Conservation (phyloP, 768 basidiomycete species). For the Phylloporus arenicola region DNA sequence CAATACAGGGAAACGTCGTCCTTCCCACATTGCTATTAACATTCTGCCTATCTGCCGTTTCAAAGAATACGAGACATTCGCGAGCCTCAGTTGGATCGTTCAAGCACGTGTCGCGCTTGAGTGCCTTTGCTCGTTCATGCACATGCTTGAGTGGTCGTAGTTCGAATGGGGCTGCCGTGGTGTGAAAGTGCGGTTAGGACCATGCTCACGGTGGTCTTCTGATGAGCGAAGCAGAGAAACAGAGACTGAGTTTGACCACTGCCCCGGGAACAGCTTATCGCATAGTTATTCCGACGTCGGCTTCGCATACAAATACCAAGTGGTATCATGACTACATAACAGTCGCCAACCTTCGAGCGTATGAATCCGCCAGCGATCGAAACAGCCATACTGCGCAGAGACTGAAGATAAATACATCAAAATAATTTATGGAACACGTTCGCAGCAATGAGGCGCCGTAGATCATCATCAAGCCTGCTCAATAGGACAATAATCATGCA, state of each 20-base stretch:
- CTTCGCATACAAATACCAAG: no score
- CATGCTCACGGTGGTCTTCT: not conserved
- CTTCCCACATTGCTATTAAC: not conserved
- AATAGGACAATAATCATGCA: not conserved
- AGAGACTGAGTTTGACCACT: no score
- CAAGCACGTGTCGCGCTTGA: slow-evolving; percentile 52
- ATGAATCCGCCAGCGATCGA: no score
- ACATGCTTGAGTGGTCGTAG: not conserved
- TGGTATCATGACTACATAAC: no score
- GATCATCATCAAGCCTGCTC: not conserved
- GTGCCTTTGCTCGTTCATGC: slow-evolving; percentile 43
- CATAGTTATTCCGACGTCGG: no score
- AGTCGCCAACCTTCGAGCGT: no score
- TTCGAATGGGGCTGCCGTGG: slow-evolving; percentile 1
- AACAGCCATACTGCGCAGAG: no score
- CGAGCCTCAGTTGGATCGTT: no score
- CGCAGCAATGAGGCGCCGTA: not conserved
- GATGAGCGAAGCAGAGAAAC: no score
- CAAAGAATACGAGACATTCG: not conserved
- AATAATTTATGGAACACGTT: not conserved
- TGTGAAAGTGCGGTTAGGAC: not conserved
- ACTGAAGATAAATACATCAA: not conserved
- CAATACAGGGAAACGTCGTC: slow-evolving; percentile 69
- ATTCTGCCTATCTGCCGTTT: not conserved
- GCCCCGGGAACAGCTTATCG: no score